Evolutionary conservation across 352 stramenopile genomes (phyloP), one percentile per base, ranked within the genome.

Genomic region (Globisporangium lucens): DNA sequence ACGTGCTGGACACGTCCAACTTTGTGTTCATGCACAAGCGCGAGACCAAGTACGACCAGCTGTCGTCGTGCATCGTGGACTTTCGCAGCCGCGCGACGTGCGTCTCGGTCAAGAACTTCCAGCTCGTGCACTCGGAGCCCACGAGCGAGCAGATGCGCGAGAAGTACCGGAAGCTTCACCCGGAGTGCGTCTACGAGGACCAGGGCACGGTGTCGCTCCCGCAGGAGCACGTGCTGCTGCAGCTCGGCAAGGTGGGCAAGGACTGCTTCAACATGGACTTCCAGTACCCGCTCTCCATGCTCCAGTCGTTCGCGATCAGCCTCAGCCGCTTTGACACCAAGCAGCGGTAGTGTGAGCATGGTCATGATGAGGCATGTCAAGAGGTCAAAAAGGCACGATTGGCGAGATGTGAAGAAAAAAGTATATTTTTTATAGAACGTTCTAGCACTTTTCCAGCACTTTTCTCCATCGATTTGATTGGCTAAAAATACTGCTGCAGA

Each of bases 261-360:
- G 85, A 98, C 75, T 97, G 91, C 75, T 98, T 98, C 81, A 98
- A 97, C 74, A 95, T 98, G 85, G 93, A 98, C 74, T 97, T 96
- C 69, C 87, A 96, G 71, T 98, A 96, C 76, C 93, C 93, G 24
- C 76, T 98, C 29, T 97, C 88, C 24, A 89, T 97, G 79, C 74
- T 98, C 2, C 91, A 97, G 76, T 93, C 91, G 0, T 98, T 98
- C 61, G 93, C 87, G 20, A 97, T 98, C 69, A 92, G 87, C 65
- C 82, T 98, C 64, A 94, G 82, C 63, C 83, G 94, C 41, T 98
- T 98, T 66, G 91, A 98, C 74, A 94, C 85, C 29, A 96, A 97
- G 71, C 87, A 93, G 65, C 64, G 79, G 67, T 91, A 24, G 24
- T 24, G 24, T 24, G 85, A 82, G 52, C 5, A 24, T 53, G 15